Evolutionary conservation across 1,284 basidiomycete genomes (phyloP), one percentile per base, ranked within the genome.

Genomic region (Athelia sp.): DNA sequence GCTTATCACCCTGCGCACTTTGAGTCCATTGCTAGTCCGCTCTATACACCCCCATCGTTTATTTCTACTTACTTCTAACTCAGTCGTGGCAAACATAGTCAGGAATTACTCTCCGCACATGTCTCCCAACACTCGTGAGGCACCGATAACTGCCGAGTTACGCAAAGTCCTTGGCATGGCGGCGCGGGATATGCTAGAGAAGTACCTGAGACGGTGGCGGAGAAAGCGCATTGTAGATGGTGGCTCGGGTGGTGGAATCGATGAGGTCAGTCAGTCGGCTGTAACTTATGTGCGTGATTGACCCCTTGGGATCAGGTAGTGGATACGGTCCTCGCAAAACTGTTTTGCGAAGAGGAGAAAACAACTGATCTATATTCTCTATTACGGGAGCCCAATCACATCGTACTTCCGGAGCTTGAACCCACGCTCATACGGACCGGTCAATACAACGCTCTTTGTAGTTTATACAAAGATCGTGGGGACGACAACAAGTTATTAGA

Each of bases 81-180:
- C 72, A 93, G 90, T 93, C 79, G 77, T 79, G 68, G 77, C 74
- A 62, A 91, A 92, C 79, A 71, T 93, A 89, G 89, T 91, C 75
- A 79, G 78, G 74, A 93, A 93, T 65, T 93, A 93, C 65, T 90
- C 90, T 45, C 90, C 90, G 18, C 84, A 92, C 67, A 75, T 93
- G 56, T 68, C 81, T 42, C 87, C 89, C 15, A 77, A 84, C 56
- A 87, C 86, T 11, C 76, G 76, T 24, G 72, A 75, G 22, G 84
- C 89, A 4, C 77, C 82, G 14, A 74, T 84, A 2, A 82, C 88
- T 1, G 74, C 80, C 15, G 85, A 87, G 59, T 72, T 93, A 46
- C 73, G 77, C 44, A 75, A 74, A 48, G 75, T 81, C 49, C 67
- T 92, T 24, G 69, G 70, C 43, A 68, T 67, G 50, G 78, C 81